These are phyloP conservation scores for Bryum argenteum DNA, from an alignment of 225 moss, liverwort and hornwort genomes.

Conservation along the genomic window DNA sequence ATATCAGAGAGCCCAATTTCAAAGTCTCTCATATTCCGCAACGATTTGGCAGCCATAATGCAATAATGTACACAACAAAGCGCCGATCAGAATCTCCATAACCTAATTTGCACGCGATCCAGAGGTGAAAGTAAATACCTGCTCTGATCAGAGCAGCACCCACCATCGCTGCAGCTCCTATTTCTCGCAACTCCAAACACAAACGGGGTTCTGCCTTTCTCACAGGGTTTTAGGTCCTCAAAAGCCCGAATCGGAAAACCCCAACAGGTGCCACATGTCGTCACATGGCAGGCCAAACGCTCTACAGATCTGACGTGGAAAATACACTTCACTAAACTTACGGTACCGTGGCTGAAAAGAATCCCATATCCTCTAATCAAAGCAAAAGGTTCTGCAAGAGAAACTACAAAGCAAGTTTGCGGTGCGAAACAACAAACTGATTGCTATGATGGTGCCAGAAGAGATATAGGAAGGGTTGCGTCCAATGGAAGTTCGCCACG, in stretches of 20 bases:
- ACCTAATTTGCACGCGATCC: background rate
- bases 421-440: background rate
- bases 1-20: background rate
- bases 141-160: slow-evolving; percentile 55
- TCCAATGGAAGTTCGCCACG: slow-evolving; percentile 35
- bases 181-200: background rate
- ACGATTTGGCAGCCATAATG: background rate
- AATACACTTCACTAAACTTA: background rate
- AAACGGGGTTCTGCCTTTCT: slow-evolving; percentile 2
- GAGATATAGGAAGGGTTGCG: slow-evolving; percentile 18
- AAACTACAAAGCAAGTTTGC: no score
- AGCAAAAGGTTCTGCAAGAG: no score
- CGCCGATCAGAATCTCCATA: background rate
- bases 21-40: background rate
- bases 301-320: background rate
- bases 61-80: background rate
- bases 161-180: slow-evolving; percentile 46
- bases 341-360: no score
- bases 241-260: background rate
- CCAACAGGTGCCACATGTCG: background rate
- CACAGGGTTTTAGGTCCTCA: slow-evolving; percentile 18
- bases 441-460: background rate
- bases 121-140: slow-evolving; percentile 9
- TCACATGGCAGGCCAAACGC: background rate
- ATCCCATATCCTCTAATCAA: slow-evolving; percentile 6